Base-by-base conservation (phyloP, 2,329 filamentous ascomycete species). In the Mycocentrospora acerina region DNA sequence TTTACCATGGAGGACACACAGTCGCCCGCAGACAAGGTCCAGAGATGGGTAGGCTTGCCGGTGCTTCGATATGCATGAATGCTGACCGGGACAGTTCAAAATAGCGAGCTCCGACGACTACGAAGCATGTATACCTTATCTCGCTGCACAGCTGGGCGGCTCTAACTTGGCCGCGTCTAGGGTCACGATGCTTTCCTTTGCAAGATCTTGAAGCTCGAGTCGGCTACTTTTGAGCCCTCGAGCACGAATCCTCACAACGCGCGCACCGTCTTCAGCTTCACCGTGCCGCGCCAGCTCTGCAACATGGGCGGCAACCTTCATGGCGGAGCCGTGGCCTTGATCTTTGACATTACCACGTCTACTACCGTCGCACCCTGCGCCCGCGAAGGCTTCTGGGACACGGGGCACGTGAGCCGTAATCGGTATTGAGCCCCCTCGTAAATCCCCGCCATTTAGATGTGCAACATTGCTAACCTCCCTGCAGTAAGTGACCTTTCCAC, bases 281-380 rank as follows among this genome's bases (percentile, higher is more conserved):
- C 51, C 3, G 71, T 78, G 12, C 66, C 71, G 8, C 51, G 55
- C 9, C 56, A 60, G 31, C 71, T 78, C 35, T 69, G 70, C 44
- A 80, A 79, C 55, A 48, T 35, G 37, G 32, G 28, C 13, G 32
- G 18, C 2, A 74, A 72, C 22, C 67, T 80, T 46, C 77, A 80
- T 51, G 77, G 77, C 14, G 77, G 76, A 6, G 76, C 75, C 2
- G 75, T 75, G 2, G 72, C 74, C 0, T 62, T 77, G 4, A 74
- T 80, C 29, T 78, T 78, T 42, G 79, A 82, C 51, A 75, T 80
- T 60, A 69, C 71, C 37, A 76, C 73, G 1, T 71, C 66, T 6
- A 56, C 70, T 7, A 61, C 70, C 5, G 57, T 72, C 12, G 50
- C 44, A 5, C 55, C 62, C 3, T 50, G 55, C 13, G 50, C 57